A percentile compares a stretch with the other conserved stretches of the same genome.
Conservation (phyloP, 202 grass and related monocot species). For the Panicum virgatum region DNA sequence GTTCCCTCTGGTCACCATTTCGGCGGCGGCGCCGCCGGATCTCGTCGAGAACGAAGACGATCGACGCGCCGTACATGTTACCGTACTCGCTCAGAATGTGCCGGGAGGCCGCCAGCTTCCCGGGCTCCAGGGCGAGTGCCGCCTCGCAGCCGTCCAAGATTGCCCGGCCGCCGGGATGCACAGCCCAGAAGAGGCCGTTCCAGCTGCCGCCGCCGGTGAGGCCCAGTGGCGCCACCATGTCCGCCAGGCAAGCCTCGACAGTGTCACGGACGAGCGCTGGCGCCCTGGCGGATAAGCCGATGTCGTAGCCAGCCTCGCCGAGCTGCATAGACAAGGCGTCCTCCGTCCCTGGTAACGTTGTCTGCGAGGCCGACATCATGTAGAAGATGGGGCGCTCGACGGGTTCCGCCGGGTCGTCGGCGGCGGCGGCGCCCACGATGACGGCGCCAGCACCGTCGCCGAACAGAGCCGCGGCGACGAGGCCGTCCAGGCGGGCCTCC, state of each 20-base stretch:
- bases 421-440: neutral
- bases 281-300: neutral
- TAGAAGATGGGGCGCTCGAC: constrained; percentile 9
- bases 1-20: too few species aligned
- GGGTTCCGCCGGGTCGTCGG: neutral
- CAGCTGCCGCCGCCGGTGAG: neutral
- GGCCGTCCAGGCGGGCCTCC: constrained; percentile 1
- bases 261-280: neutral
- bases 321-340: neutral
- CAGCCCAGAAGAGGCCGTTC: constrained; percentile 25
- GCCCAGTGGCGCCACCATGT: neutral
- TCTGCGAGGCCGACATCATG: neutral
- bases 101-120: constrained; percentile 20
- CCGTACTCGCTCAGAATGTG: constrained; percentile 15
- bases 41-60: constrained; percentile 36
- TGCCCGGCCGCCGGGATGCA: neutral
- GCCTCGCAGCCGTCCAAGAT: constrained; percentile 16
- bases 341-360: neutral
- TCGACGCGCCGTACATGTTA: neutral
- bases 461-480: constrained; percentile 25
- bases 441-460: constrained; percentile 1
- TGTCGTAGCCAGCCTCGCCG: neutral
- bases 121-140: neutral
- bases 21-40: neutral
- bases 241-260: constrained; percentile 5